phyloP scores from a whole-genome alignment of 208 protist genomes.

The Naegleria fowleri region DNA sequence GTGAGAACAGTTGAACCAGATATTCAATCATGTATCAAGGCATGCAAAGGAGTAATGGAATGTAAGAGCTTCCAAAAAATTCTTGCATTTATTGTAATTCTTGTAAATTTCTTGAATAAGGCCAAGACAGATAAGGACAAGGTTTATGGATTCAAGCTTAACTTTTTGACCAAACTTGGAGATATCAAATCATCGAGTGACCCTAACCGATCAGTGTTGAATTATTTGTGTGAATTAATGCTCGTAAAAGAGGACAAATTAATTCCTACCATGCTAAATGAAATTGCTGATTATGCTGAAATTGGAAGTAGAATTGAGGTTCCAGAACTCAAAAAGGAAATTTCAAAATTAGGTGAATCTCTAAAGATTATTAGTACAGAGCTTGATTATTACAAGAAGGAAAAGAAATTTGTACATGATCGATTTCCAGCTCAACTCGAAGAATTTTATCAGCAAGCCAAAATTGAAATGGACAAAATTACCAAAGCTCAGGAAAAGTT shows the following conservation, averaged over 20 bases:
- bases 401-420: background rate
- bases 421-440: background rate
- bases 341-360: background rate
- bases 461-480: background rate
- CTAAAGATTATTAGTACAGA: background rate
- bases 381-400: background rate
- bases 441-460: background rate
- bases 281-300: background rate
- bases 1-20: background rate
- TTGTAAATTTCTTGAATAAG: slow-evolving; percentile 13
- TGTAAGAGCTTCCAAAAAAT: background rate
- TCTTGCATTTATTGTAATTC: background rate
- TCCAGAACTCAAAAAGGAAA: background rate
- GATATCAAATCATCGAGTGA: background rate
- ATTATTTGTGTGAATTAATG: background rate
- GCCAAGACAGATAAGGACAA: background rate
- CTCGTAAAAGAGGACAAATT: background rate
- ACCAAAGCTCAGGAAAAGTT: background rate
- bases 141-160: background rate
- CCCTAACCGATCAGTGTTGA: background rate
- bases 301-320: background rate
- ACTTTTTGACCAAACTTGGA: background rate
- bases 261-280: background rate
- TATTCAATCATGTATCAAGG: background rate
- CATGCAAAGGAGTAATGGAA: background rate